Conservation (phyloP, 495 filamentous ascomycete genomes). For the Podospora comata region DNA sequence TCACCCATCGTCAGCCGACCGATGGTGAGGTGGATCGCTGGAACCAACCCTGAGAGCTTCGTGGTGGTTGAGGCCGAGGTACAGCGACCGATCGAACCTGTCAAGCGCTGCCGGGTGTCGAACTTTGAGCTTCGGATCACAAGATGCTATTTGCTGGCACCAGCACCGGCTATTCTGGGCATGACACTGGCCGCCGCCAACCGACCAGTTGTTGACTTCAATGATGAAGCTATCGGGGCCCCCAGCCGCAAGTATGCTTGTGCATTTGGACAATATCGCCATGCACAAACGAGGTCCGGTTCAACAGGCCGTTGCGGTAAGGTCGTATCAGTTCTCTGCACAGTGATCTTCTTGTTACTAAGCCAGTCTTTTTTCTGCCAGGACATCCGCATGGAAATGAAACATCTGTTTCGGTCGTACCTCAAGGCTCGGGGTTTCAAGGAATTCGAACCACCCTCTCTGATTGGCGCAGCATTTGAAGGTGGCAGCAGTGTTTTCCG, state of each 20-base stretch:
- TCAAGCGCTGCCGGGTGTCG: slow-evolving; percentile 73
- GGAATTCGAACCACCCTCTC: slow-evolving; percentile 84
- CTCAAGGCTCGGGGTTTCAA: slow-evolving; percentile 75
- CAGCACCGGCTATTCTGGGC: slow-evolving; percentile 60
- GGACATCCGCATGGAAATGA: slow-evolving; percentile 74
- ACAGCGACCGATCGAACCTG: slow-evolving; percentile 73
- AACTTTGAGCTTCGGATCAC: slow-evolving; percentile 81
- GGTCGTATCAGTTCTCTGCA: not conserved
- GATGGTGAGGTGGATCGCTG: slow-evolving; percentile 85
- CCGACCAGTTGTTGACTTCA: slow-evolving; percentile 62
- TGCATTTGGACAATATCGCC: slow-evolving; percentile 82
- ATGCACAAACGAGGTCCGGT: slow-evolving; percentile 86
- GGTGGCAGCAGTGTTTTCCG: slow-evolving; percentile 93
- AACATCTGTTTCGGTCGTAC: slow-evolving; percentile 75
- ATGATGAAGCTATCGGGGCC: slow-evolving; percentile 51
- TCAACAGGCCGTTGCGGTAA: slow-evolving; percentile 70
- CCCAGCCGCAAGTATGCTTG: slow-evolving; percentile 68
- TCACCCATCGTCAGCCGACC: slow-evolving; percentile 58
- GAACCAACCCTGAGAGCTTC: slow-evolving; percentile 75
- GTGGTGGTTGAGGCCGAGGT: slow-evolving; percentile 78
- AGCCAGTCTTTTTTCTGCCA: not conserved
- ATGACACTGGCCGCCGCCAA: slow-evolving; percentile 68
- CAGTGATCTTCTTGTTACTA: too few species aligned
- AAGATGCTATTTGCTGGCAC: slow-evolving; percentile 67
- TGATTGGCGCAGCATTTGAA: slow-evolving; percentile 88